These are phyloP conservation scores for Elsinoe arachidis DNA, from an alignment of 2,329 filamentous ascomycete genomes.

Conservation along the genomic window DNA sequence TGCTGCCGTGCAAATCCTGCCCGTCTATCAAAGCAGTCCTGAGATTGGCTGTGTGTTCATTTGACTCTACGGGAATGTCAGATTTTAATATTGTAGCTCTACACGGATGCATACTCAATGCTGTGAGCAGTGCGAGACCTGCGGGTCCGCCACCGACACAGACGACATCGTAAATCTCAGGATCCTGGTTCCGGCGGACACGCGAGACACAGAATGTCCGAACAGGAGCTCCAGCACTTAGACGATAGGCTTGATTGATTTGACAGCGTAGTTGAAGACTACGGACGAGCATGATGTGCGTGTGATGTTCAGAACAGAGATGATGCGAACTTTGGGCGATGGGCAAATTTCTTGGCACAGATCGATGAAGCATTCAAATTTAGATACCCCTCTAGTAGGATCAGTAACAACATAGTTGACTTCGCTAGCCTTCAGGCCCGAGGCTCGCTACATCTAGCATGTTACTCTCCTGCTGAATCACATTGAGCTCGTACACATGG, in stretches of 20 bases:
- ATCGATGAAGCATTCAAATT: neutral
- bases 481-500: too few relatives aligned
- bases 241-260: neutral
- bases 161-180: conserved; percentile 85
- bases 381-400: too few relatives aligned
- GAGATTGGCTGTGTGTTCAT: conserved; percentile 53
- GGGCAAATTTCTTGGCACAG: neutral
- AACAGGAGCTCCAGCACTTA: neutral
- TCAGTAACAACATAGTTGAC: too few relatives aligned
- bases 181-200: conserved; percentile 21
- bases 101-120: conserved; percentile 27
- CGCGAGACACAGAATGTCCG: neutral
- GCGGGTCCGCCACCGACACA: conserved; percentile 85
- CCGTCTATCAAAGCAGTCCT: conserved; percentile 84
- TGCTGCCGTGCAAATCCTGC: conserved; percentile 67
- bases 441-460: too few relatives aligned
- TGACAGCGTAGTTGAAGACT: neutral
- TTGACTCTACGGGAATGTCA: conserved; percentile 17
- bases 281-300: neutral
- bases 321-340: too few relatives aligned
- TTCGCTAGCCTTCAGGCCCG: too few relatives aligned
- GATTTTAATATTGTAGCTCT: neutral
- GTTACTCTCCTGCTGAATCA: too few relatives aligned
- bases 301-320: neutral
- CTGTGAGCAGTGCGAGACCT: conserved; percentile 51